Evolutionary conservation across 441 rosid species (phyloP).

Genomic region (Adansonia grandidieri): DNA sequence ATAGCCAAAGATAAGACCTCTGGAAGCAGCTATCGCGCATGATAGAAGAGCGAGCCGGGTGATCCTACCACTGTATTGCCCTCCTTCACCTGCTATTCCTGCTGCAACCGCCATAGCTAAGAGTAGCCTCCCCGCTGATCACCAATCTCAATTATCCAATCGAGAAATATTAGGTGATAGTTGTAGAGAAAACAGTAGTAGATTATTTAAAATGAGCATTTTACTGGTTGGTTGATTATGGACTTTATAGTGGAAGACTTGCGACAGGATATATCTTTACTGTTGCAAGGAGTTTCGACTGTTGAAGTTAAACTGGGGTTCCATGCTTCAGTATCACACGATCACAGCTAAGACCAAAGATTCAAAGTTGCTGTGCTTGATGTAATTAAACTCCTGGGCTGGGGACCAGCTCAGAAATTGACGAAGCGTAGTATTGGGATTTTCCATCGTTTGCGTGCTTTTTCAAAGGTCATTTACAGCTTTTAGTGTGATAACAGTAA

Average conservation of each 20-base stretch:
- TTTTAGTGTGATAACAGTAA: too few relatives aligned
- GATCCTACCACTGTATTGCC: conserved; percentile 47
- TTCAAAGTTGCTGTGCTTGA: too few relatives aligned
- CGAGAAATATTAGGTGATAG: not conserved
- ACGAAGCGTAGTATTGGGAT: too few relatives aligned
- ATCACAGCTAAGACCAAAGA: too few relatives aligned
- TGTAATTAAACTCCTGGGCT: too few relatives aligned
- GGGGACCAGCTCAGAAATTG: too few relatives aligned
- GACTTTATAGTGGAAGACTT: not conserved
- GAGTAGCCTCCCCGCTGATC: not conserved
- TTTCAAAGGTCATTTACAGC: too few relatives aligned
- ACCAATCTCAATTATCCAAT: not conserved
- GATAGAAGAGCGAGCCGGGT: conserved; percentile 58
- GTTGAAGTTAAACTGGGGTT: too few relatives aligned
- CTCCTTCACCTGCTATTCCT: not conserved
- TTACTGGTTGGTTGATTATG: not conserved
- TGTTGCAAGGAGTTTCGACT: too few relatives aligned
- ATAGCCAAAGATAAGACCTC: conserved; percentile 80
- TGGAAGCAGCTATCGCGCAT: conserved; percentile 72
- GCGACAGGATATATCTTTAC: too few relatives aligned
- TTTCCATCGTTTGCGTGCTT: too few relatives aligned
- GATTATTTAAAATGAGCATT: not conserved
- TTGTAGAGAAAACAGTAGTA: not conserved
- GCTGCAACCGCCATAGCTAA: not conserved
- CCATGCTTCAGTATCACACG: too few relatives aligned